phyloP scores from a whole-genome alignment of 2,329 filamentous ascomycete genomes.

The Coleophoma cylindrospora region DNA sequence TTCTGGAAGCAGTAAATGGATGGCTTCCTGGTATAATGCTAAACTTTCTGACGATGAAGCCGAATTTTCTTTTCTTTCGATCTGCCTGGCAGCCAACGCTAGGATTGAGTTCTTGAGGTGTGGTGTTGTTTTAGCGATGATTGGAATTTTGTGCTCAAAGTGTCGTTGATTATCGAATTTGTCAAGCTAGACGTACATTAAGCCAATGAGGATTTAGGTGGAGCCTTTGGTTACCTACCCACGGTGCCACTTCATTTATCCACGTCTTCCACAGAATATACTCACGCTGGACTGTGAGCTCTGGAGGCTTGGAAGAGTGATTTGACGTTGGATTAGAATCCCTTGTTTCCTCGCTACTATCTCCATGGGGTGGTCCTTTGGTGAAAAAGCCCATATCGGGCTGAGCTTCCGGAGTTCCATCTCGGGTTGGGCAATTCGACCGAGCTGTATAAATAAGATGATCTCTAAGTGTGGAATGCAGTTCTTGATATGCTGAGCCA shows the following conservation, averaged over 20 bases:
- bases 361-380: constrained; percentile 2
- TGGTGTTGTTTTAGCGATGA: constrained; percentile 36
- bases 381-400: constrained; percentile 8
- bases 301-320: constrained; percentile 14
- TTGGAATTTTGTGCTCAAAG: constrained; percentile 42
- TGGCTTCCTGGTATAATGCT: constrained; percentile 44
- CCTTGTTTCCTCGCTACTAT: constrained; percentile 1
- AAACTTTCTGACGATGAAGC: constrained; percentile 38
- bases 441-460: constrained; percentile 38
- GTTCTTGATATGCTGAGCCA: constrained; percentile 39
- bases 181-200: constrained; percentile 30
- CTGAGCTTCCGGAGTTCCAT: constrained; percentile 16
- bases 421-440: constrained; percentile 31
- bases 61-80: constrained; percentile 37
- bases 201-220: no score
- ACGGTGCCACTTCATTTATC: constrained; percentile 35
- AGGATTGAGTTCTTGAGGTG: constrained; percentile 44
- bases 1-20: constrained; percentile 41
- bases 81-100: constrained; percentile 45
- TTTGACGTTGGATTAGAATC: constrained; percentile 11
- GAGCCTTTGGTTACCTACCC: constrained; percentile 5
- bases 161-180: constrained; percentile 45
- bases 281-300: constrained; percentile 24
- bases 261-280: constrained; percentile 35
- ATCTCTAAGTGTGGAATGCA: constrained; percentile 39